Base-by-base conservation (phyloP, 768 basidiomycete species). In the Crepidotus variabilis region DNA sequence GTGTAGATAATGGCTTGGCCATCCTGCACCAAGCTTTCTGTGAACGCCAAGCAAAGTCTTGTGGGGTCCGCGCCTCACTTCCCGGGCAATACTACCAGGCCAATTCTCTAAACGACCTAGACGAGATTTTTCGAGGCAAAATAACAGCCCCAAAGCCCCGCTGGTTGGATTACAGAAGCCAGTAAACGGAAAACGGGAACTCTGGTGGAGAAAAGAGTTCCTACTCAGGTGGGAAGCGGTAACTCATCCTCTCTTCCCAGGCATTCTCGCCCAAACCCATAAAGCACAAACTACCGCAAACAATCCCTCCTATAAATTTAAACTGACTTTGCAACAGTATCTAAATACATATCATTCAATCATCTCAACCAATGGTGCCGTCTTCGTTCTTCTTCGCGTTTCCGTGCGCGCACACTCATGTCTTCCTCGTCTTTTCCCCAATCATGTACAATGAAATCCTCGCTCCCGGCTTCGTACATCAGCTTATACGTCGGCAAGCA, bases 401-500 rank as follows among this genome's bases (percentile, higher is more conserved):
- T 63, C 33, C 69, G 70, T 21, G 76, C 86, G 60, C 74, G 66
- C 43, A 65, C 66, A 50, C 56, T 52, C 68, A 66, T 67, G 58
- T 65, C 68, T 18, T 66, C 67, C 47, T 72, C 71, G 34, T 69
- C 71, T 33, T 57, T 52, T 18, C 66, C 65, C 65, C 78, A 71
- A 36, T 62, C 53, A 36, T 80, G 79, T 71, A 72, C 73, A 21
- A 83, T 47, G 32, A 69, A 62, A 46, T 89, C 87, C 67, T 89
- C 88, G n/a, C 76, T 71, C 36, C 83, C 86, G 1, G 68, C 75
- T 65, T 86, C 87, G 65, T 88, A 89, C 68, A 86, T 70, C 24
- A 92, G 63, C 69, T 84, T 87, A 77, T 90, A 92, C 58, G 77
- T 77, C 43, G 82, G 78, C 56, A 75, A 61, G 50, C 77, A 74